phyloP scores from a whole-genome alignment of 257 asterid species.

The Fraxinus pennsylvanica region DNA sequence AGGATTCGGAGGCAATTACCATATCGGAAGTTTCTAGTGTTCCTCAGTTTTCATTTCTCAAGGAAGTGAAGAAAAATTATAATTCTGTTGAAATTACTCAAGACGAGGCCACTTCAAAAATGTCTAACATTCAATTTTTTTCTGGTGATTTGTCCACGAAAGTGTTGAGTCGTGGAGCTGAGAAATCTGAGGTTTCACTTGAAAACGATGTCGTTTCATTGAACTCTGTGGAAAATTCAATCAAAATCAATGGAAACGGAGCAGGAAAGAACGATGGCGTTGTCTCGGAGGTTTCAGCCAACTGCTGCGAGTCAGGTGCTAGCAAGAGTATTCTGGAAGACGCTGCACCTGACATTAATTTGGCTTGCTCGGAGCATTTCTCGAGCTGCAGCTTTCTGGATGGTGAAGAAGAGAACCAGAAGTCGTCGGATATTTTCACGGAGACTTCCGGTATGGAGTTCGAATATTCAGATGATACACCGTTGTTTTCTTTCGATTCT shows the following conservation, averaged over 20 bases:
- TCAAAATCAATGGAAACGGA: slow-evolving; percentile 30
- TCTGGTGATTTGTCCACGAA: slow-evolving; percentile 20
- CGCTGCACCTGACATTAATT: slow-evolving; percentile 43
- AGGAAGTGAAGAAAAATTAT: slow-evolving; percentile 28
- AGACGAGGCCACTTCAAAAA: slow-evolving; percentile 31
- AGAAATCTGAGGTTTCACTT: slow-evolving; percentile 22
- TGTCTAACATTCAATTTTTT: slow-evolving; percentile 19
- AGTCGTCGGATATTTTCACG: slow-evolving; percentile 49
- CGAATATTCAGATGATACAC: slow-evolving; percentile 55
- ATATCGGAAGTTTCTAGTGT: slow-evolving; percentile 50
- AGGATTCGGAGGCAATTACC: slow-evolving; percentile 27
- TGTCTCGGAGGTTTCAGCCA: background rate
- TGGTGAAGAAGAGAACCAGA: slow-evolving; percentile 34
- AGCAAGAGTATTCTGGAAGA: slow-evolving; percentile 20
- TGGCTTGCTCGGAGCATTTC: slow-evolving; percentile 79
- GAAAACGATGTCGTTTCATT: slow-evolving; percentile 36
- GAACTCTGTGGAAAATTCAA: slow-evolving; percentile 30
- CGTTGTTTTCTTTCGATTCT: slow-evolving; percentile 58
- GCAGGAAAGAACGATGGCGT: slow-evolving; percentile 28
- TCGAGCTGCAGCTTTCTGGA: slow-evolving; percentile 38
- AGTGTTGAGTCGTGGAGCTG: slow-evolving; percentile 28
- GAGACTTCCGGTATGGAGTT: slow-evolving; percentile 53
- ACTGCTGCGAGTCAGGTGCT: slow-evolving; percentile 7
- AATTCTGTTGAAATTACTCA: slow-evolving; percentile 29
- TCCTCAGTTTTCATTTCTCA: slow-evolving; percentile 32